These are phyloP conservation scores for Oryza officinalis DNA, from an alignment of 176 grass and related monocot species.

Conservation along the genomic window DNA sequence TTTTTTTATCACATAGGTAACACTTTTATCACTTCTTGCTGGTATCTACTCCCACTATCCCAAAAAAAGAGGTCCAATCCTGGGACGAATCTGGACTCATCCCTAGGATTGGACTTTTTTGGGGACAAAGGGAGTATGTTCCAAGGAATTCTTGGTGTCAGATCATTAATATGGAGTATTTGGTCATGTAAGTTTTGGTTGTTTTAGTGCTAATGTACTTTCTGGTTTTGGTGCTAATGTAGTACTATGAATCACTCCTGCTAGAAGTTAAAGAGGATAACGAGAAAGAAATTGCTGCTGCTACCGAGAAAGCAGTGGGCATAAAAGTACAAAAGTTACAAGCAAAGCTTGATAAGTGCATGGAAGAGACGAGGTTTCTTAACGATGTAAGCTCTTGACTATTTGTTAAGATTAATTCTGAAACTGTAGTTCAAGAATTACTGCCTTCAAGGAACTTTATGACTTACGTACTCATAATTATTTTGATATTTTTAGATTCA, in stretches of 20 bases:
- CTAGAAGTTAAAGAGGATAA: conserved; percentile 76
- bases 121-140: background rate
- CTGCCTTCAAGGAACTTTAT: conserved; percentile 22
- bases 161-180: conserved; percentile 19
- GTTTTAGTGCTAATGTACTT: conserved; percentile 51
- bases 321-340: conserved; percentile 69
- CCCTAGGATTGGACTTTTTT: too few relatives aligned
- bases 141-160: background rate
- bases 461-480: conserved; percentile 1
- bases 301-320: conserved; percentile 52
- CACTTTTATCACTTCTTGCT: background rate
- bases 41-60: background rate
- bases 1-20: background rate
- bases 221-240: conserved; percentile 36
- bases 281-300: conserved; percentile 65
- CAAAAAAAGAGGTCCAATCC: too few relatives aligned
- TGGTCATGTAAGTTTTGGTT: conserved; percentile 22
- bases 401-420: conserved; percentile 22
- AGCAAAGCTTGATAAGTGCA: conserved; percentile 61
- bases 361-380: conserved; percentile 79
- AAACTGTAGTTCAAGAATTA: conserved; percentile 20
- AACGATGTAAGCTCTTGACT: conserved; percentile 59
- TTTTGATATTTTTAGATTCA: conserved; percentile 51
- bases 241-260: conserved; percentile 88
- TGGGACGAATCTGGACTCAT: too few relatives aligned